Evolutionary conservation across 257 asterid genomes (phyloP).

Genomic region (Plantago ovata): DNA sequence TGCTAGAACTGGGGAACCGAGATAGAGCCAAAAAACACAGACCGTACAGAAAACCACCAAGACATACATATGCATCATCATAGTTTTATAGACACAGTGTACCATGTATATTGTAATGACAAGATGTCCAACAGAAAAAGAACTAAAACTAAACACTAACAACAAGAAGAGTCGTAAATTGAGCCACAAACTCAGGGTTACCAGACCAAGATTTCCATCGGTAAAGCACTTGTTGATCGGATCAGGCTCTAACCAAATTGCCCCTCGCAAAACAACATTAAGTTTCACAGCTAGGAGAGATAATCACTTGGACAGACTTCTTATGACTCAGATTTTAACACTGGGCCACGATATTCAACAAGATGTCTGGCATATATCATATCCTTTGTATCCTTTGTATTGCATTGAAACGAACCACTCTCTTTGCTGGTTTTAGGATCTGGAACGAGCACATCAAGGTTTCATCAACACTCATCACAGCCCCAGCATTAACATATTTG

Average conservation of each 20-base stretch:
- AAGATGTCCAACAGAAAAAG: no score
- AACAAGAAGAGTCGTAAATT: constrained; percentile 78
- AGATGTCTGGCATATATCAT: no score
- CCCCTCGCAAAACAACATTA: constrained; percentile 77
- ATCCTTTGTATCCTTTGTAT: no score
- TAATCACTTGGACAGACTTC: no score
- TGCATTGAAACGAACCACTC: neutral
- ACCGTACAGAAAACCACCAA: no score
- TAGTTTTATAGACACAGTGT: neutral
- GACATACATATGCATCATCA: no score
- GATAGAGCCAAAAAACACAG: no score
- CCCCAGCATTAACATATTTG: constrained; percentile 83
- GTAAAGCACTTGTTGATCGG: constrained; percentile 89
- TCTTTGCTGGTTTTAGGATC: constrained; percentile 67
- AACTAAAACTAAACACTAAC: constrained; percentile 36
- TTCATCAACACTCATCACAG: constrained; percentile 87
- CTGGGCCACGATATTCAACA: no score
- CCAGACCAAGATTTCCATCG: constrained; percentile 99
- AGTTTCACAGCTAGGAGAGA: no score
- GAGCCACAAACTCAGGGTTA: constrained; percentile 85
- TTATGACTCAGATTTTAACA: no score
- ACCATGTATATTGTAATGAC: no score
- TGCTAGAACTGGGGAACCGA: no score
- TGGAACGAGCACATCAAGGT: constrained; percentile 87
- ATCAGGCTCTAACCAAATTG: constrained; percentile 88